Evolutionary conservation across 257 asterid genomes (phyloP), one percentile per base, ranked within the genome.

Genomic region (Primulina huaijiensis): DNA sequence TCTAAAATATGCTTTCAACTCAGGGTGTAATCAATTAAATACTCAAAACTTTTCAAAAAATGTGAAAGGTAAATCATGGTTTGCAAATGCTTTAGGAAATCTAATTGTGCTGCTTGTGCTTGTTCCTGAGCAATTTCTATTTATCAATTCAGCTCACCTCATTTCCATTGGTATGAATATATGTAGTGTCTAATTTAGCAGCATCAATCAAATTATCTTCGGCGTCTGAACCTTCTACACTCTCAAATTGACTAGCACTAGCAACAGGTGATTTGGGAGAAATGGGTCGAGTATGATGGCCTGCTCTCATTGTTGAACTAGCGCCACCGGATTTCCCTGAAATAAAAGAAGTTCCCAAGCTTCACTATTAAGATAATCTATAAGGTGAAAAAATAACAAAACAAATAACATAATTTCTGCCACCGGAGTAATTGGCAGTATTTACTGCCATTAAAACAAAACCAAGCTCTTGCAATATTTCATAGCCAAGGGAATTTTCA

Each of bases 251-350:
- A 77, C 97, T 89, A 31, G 84, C 93, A 81, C 96, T 86, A 72
- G 88, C 90, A 72, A 81, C 94, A 6, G 99, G 97, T 57, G 97
- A 90, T 78, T 86, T 93, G 27, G 97, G 99, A 80, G 99, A 90
- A 62, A 88, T 83, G 61, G 96, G 86, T 74, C 95, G 83, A 60
- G 87, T 72, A 63, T 82, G 72, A 78, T 79, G 90, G 56, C 86
- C 89, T 52, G 83, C 75, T 75, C 90, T 85, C 75, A 60, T 69
- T 21, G 74, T 68, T 33, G 88, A 79, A 68, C 67, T 70, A 11
- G 70, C 55, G 10, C 67, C 78, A 55, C 77, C 72, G 72, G 81
- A 60, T 75, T 75, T 80, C 64, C 88, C 83, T 86, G 67, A 55
- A 64, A 75, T 16, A 9, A 50, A 65, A 11, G 66, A 59, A 57